Conservation (phyloP, 2,329 filamentous ascomycete genomes). For the Claviceps spartinae region DNA sequence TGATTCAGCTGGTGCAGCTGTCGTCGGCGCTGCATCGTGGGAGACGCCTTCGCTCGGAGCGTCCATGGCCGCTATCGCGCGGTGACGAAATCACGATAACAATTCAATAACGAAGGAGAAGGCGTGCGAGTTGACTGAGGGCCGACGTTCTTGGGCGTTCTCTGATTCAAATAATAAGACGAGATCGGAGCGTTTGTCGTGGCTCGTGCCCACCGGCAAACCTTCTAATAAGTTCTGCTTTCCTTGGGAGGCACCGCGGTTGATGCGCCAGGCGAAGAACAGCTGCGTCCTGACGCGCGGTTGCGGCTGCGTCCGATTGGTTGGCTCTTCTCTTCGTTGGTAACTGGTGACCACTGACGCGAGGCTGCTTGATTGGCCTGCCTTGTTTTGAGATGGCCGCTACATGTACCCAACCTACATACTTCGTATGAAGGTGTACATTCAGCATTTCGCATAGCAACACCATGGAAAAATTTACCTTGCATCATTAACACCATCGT, state of each 20-base stretch:
- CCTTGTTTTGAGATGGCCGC: background rate
- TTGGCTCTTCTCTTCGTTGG: background rate
- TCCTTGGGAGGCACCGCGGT: no score
- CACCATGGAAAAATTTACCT: no score
- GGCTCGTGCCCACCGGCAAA: background rate
- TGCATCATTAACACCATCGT: no score
- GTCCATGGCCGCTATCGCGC: conserved; percentile 4
- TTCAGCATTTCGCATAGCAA: no score
- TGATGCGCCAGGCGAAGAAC: background rate
- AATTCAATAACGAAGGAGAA: background rate
- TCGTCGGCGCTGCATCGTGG: background rate
- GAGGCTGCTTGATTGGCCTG: conserved; percentile 2
- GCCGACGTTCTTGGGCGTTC: no score
- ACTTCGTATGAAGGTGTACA: no score
- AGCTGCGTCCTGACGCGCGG: background rate
- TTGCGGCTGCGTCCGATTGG: conserved; percentile 5
- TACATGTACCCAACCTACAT: no score
- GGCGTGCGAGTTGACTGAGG: background rate
- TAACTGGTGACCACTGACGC: background rate
- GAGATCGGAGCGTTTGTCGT: background rate
- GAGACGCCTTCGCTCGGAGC: background rate
- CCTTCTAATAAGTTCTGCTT: background rate
- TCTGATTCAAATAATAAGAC: background rate
- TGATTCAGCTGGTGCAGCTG: background rate
- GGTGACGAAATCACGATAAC: background rate